Base-by-base conservation (phyloP, 2,329 filamentous ascomycete species). In the Scedosporium apiospermum region DNA sequence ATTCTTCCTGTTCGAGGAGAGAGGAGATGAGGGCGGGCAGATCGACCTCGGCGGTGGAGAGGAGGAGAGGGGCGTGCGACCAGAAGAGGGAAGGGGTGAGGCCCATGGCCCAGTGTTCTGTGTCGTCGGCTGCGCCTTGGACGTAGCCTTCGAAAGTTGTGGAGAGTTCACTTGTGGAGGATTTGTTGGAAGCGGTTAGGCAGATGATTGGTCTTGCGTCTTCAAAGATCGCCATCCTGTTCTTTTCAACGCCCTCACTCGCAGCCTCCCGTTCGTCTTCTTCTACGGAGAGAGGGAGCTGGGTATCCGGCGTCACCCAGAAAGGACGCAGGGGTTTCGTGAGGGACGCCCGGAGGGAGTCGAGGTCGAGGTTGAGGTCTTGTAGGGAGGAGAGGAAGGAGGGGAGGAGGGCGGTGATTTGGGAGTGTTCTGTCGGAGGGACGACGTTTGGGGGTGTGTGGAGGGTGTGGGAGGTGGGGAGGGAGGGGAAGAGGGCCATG, bases 61-160 rank as follows among this genome's bases (percentile, higher is more conserved):
- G 76, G 10, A 98, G 77, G 5, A 70, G 46, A 0, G 83, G 77
- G 51, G 77, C 78, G 67, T 96, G 79, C 2, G 74, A 74, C 95
- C 95, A 99, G 75, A 96, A 99, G 0, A 93, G 66, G 0, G 77
- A 72, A 0, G 93, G 85, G 0, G 90, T 95, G 16, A 98, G 81
- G 0, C 91, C 91, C 61, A 83, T 77, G 1, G 92, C 88, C 95
- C 95, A 99, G 67, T 90, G 91, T 78, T 99, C 95, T 12, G 89
- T 91, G 72, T 99, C 95, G 73, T 99, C 95, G 2, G 89, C 95
- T 0, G 93, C 93, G 60, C 95, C 95, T 75, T 98, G 95, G 64
- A 99, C 88, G 71, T 99, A 99, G 3, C 74, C 72, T 71, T 90
- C 88, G 34, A 61, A 61, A 0, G 82, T 84, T 23, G 87, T 88